Evolutionary conservation across 352 stramenopile genomes (phyloP).

Genomic region (Phytopythium litorale): DNA sequence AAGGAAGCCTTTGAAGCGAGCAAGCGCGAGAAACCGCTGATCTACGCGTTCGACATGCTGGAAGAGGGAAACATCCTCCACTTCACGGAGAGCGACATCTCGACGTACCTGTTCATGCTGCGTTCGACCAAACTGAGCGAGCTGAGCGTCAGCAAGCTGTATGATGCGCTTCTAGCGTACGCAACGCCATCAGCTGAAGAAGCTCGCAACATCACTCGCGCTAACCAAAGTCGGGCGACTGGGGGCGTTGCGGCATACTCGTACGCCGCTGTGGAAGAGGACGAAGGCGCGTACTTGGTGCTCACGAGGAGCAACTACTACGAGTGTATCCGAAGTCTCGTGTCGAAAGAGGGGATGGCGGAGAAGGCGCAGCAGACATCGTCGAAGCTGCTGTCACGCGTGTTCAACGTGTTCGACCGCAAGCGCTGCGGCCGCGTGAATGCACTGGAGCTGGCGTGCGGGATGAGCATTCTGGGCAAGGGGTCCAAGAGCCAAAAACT

Average conservation of each 20-base stretch:
- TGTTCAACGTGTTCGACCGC: slow-evolving; percentile 87
- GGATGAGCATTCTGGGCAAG: slow-evolving; percentile 80
- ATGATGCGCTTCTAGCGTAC: slow-evolving; percentile 70
- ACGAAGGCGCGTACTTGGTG: slow-evolving; percentile 78
- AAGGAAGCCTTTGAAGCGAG: slow-evolving; percentile 87
- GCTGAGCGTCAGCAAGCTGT: slow-evolving; percentile 72
- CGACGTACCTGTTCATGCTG: slow-evolving; percentile 82
- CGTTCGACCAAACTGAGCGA: slow-evolving; percentile 74
- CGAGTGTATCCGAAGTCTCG: slow-evolving; percentile 80
- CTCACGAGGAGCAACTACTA: slow-evolving; percentile 83
- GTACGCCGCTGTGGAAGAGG: slow-evolving; percentile 75
- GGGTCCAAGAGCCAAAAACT: slow-evolving; percentile 87
- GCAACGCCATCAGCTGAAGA: slow-evolving; percentile 72
- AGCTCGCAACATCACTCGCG: slow-evolving; percentile 55
- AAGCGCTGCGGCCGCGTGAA: slow-evolving; percentile 81
- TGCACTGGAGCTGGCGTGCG: slow-evolving; percentile 80
- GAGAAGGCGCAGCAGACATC: slow-evolving; percentile 85
- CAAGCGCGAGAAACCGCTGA: slow-evolving; percentile 78
- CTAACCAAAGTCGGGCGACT: slow-evolving; percentile 31
- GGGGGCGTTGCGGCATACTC: slow-evolving; percentile 43
- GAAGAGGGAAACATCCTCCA: slow-evolving; percentile 84
- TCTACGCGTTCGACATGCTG: slow-evolving; percentile 84
- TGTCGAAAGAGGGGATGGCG: slow-evolving; percentile 70
- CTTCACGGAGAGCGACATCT: slow-evolving; percentile 83
- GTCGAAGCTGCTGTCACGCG: slow-evolving; percentile 74